These are phyloP conservation scores for Beauveria sp. DNA, from an alignment of 2,329 filamentous ascomycete species.

Conservation along the genomic window DNA sequence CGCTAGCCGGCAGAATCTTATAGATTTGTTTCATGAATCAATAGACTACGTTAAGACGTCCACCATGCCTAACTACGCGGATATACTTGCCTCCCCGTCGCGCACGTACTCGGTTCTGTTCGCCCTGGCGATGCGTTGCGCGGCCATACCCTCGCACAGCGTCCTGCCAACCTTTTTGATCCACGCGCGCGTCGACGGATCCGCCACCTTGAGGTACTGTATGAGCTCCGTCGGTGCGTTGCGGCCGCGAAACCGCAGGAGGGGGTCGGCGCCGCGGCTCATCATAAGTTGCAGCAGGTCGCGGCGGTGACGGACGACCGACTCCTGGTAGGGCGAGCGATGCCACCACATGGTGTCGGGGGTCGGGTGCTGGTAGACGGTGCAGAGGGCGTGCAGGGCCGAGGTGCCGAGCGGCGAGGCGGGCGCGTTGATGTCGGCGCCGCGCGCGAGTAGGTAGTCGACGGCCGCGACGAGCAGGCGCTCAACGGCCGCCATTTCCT, in stretches of 20 bases:
- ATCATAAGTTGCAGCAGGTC: conserved; percentile 2
- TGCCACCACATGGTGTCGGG: conserved; percentile 6
- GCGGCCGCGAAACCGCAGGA: not conserved
- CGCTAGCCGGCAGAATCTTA: not conserved
- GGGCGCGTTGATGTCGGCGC: conserved; percentile 6
- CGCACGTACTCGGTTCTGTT: not conserved
- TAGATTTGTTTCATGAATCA: not conserved
- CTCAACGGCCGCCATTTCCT: conserved; percentile 1
- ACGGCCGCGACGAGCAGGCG: not conserved
- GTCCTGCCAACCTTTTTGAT: conserved; percentile 2
- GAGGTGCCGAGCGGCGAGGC: not conserved
- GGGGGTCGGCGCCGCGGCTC: conserved; percentile 7
- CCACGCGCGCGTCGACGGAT: conserved; percentile 6
- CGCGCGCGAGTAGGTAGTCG: not conserved
- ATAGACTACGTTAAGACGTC: not conserved
- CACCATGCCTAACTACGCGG: not conserved
- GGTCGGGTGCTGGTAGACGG: conserved; percentile 1
- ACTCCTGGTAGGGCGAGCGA: not conserved
- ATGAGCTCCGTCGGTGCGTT: not conserved
- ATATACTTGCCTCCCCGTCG: not conserved
- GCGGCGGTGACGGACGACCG: not conserved
- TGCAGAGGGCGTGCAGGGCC: conserved; percentile 2
- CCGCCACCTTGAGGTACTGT: not conserved
- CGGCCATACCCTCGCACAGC: conserved; percentile 1
- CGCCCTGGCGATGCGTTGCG: not conserved